Conservation (phyloP, 805 yeast genomes). For the Monosporozyma yasuniensis region DNA sequence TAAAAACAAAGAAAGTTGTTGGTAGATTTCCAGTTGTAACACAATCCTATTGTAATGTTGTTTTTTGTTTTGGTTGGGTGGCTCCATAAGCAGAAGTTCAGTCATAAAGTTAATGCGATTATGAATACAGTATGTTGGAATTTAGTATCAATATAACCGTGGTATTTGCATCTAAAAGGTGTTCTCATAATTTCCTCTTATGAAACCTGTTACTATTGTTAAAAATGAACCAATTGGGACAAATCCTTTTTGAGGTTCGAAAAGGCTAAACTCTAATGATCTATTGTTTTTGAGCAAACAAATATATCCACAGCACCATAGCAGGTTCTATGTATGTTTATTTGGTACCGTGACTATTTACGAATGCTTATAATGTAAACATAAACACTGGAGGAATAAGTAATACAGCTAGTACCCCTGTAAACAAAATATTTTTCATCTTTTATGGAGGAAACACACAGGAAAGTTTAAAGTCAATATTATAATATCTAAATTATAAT, state of each 20-base stretch:
- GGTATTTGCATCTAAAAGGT: background rate
- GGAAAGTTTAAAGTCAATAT: background rate
- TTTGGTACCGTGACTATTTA: too few species aligned
- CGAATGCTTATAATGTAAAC: too few species aligned
- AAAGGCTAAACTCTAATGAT: background rate
- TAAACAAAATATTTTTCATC: too few species aligned
- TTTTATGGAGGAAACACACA: too few species aligned
- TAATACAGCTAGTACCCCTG: too few species aligned
- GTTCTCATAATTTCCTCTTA: background rate
- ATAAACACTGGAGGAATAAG: too few species aligned
- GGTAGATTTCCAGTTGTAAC: background rate
- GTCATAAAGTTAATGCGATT: background rate
- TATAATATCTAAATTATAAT: background rate
- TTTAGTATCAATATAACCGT: background rate
- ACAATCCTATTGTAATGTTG: background rate
- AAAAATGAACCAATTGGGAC: background rate
- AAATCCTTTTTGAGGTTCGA: background rate
- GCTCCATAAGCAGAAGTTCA: too few species aligned
- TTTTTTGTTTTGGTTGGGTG: background rate
- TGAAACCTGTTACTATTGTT: background rate
- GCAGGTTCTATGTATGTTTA: background rate
- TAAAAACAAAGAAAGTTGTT: background rate
- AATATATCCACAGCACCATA: background rate
- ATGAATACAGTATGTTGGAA: background rate
- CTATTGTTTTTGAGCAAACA: background rate